Conservation (phyloP, 495 filamentous ascomycete species). For the Penicillium manginii region DNA sequence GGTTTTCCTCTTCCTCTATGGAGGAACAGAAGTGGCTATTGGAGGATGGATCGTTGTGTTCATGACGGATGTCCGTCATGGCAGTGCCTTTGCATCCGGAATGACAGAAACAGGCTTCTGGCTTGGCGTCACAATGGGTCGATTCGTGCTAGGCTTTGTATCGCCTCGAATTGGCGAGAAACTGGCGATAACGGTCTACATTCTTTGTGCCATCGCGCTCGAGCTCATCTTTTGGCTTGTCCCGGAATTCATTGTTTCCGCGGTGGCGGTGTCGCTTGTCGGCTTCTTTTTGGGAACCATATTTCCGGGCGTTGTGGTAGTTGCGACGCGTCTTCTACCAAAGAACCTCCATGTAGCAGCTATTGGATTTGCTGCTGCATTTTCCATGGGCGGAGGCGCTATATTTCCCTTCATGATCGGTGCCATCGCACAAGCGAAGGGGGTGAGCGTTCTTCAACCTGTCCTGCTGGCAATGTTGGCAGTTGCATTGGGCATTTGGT, state of each 20-base stretch:
- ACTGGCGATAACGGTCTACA: constrained; percentile 59
- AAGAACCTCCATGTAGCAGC: constrained; percentile 72
- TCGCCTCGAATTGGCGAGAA: constrained; percentile 59
- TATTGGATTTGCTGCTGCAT: constrained; percentile 78
- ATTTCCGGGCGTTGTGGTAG: constrained; percentile 74
- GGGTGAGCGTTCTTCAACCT: constrained; percentile 70
- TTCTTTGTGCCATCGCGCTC: constrained; percentile 47
- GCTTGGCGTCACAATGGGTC: constrained; percentile 60
- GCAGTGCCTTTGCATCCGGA: constrained; percentile 52
- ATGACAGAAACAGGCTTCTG: constrained; percentile 65
- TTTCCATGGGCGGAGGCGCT: constrained; percentile 72
- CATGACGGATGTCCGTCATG: constrained; percentile 57
- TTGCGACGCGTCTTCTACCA: constrained; percentile 75
- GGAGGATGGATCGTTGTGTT: constrained; percentile 69
- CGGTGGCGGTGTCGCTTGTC: constrained; percentile 63
- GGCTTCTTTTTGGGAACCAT: constrained; percentile 67
- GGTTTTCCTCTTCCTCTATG: constrained; percentile 71
- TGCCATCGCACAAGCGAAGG: constrained; percentile 70
- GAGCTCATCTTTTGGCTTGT: constrained; percentile 67
- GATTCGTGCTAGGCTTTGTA: constrained; percentile 60
- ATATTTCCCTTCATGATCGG: constrained; percentile 75
- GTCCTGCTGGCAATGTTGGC: constrained; percentile 56
- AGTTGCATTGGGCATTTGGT: constrained; percentile 24
- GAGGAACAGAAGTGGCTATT: constrained; percentile 76
- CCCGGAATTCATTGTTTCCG: constrained; percentile 69